Evolutionary conservation across 169 alveolate genomes (phyloP).

Genomic region (Eimeria tenella): DNA sequence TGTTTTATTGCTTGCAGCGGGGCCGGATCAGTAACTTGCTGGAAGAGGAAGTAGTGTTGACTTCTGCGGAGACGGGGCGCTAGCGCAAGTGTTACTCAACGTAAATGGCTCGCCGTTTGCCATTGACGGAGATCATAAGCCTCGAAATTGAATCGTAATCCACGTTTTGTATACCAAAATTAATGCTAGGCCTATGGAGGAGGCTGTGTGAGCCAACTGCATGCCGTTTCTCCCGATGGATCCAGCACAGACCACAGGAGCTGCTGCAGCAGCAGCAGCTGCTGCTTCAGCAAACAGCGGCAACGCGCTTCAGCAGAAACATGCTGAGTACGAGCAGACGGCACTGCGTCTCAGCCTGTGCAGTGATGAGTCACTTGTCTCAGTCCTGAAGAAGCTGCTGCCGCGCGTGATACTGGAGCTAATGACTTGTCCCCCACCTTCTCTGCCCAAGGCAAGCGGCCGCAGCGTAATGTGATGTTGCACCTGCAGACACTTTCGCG

Average conservation of each 20-base stretch:
- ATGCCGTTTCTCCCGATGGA: conserved; percentile 13
- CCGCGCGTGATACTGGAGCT: conserved; percentile 69
- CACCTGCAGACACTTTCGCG: not conserved
- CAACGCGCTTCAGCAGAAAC: conserved; percentile 6
- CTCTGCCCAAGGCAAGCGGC: conserved; percentile 70
- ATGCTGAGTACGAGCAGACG: conserved; percentile 74
- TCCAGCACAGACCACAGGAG: conserved; percentile 3
- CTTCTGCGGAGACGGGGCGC: too few relatives aligned
- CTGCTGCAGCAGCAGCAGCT: conserved; percentile 46
- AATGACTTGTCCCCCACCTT: conserved; percentile 51
- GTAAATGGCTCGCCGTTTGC: too few relatives aligned
- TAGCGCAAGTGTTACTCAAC: too few relatives aligned
- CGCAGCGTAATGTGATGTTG: not conserved
- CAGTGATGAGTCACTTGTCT: conserved; percentile 69
- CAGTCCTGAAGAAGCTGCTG: conserved; percentile 71
- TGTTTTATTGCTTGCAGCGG: too few relatives aligned
- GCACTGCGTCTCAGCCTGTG: conserved; percentile 77
- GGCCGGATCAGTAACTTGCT: too few relatives aligned
- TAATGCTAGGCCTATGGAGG: not conserved
- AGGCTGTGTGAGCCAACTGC: not conserved
- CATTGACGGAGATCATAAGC: too few relatives aligned
- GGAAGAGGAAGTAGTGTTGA: too few relatives aligned
- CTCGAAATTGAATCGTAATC: too few relatives aligned
- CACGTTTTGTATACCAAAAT: too few relatives aligned
- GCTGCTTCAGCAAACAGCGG: conserved; percentile 27